Evolutionary conservation across 805 yeast genomes (phyloP).

Genomic region (Ogataea trehalophila): DNA sequence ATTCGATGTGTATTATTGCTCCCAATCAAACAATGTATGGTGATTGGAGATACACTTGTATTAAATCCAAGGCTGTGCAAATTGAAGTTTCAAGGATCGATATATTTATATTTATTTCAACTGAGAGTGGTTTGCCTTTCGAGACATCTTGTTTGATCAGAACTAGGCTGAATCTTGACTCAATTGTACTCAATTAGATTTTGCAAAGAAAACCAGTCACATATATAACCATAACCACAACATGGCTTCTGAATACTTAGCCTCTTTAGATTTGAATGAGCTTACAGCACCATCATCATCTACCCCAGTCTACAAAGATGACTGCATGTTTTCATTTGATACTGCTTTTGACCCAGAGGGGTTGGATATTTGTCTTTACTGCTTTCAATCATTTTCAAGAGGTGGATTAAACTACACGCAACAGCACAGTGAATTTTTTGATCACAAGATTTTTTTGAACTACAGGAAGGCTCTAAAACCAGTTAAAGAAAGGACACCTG

Average conservation of each 20-base stretch:
- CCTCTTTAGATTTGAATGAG: conserved; percentile 8
- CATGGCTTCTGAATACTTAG: conserved; percentile 11
- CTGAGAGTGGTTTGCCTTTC: too few relatives aligned
- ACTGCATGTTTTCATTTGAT: conserved; percentile 83
- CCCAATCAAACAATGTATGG: too few relatives aligned
- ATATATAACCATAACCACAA: too few relatives aligned
- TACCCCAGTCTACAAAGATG: conserved; percentile 69
- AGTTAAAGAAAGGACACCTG: conserved; percentile 25
- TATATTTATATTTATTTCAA: too few relatives aligned
- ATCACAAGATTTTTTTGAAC: conserved; percentile 57
- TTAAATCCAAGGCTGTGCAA: too few relatives aligned
- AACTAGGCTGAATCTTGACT: too few relatives aligned
- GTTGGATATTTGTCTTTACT: conserved; percentile 67
- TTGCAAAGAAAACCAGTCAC: too few relatives aligned
- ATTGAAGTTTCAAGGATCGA: too few relatives aligned
- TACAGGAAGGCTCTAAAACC: conserved; percentile 49
- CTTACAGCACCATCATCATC: conserved; percentile 26
- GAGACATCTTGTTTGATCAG: too few relatives aligned
- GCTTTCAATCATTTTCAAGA: conserved; percentile 68
- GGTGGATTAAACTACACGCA: conserved; percentile 43
- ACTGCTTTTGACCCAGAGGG: conserved; percentile 54
- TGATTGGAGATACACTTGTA: too few relatives aligned
- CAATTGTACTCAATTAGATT: too few relatives aligned
- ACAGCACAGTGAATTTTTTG: conserved; percentile 47
- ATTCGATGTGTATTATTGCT: too few relatives aligned